Evolutionary conservation across 495 filamentous ascomycete genomes (phyloP), one percentile per base, ranked within the genome.

Genomic region (Penicillium psychrofluorescens): DNA sequence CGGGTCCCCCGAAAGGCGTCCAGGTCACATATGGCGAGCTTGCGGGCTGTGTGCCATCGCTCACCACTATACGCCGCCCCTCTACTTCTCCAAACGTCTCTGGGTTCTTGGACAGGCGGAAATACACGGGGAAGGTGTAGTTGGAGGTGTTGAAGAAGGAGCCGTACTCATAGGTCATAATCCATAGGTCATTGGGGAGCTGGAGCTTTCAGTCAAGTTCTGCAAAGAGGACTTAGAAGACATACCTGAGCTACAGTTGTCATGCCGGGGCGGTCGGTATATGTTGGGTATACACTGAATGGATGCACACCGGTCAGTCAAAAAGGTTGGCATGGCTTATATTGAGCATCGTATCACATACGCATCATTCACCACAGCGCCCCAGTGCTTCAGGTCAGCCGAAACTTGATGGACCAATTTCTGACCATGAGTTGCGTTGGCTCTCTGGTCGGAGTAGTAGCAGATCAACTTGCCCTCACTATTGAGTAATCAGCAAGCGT

Each of bases 401-500:
- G 77, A 75, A 9, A 64, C 65, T 50, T 84, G 79, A 51, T 85
- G 80, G 5, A 70, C 71, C 22, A 87, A 61, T 46, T 85, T 85
- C 58, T 87, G 84, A 16, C 81, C 81, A 50, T 87, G 64, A 1
- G 63, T 66, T 12, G 70, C 61, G 54, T 86, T 82, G 6, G 44
- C 59, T 32, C 84, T 70, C 51, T 85, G 82, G 53, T 88, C 84
- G 5, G 81, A 78, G 61, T 86, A 88, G 59, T 79, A 88, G 61
- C 64, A 65, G 15, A 85, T 70, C 14, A 86, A 58, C 44, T 78
- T 66, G 37, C 72, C 63, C 22, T 83, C 64, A 52, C 78, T 68
- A 29, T 29, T 8, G n/a, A 38, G 4, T 8, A 22, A 40, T 52
- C 29, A 46, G 40, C 8, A 6, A 32, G 7, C 15, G 15, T 4